Evolutionary conservation across 208 protist genomes (phyloP).

Genomic region (Leishmania tarentolae): DNA sequence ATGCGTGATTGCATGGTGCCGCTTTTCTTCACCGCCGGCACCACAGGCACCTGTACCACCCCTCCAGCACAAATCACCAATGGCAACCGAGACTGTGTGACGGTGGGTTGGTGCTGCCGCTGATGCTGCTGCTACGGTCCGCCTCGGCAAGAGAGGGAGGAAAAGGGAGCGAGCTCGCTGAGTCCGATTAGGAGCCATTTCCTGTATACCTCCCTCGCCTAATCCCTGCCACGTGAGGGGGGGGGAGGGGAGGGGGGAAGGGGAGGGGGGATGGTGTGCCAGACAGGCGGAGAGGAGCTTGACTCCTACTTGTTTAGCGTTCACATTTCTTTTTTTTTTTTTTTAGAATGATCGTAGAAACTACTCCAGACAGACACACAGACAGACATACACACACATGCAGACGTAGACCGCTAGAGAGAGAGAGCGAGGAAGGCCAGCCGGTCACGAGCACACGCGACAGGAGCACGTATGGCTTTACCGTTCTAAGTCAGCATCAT

Average conservation of each 20-base stretch:
- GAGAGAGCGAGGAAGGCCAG: not conserved
- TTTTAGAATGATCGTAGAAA: not conserved
- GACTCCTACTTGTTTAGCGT: not conserved
- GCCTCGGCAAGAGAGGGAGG: not conserved
- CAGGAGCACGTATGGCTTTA: not conserved
- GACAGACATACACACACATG: slow-evolving; percentile 3
- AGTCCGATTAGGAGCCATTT: not conserved
- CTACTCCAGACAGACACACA: not conserved
- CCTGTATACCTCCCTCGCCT: not conserved
- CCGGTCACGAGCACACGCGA: not conserved
- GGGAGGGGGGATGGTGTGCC: not conserved
- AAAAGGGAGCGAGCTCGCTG: not conserved
- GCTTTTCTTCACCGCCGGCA: not conserved
- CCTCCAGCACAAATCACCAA: not conserved
- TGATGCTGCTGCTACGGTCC: not conserved
- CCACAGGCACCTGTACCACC: not conserved
- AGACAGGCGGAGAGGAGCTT: not conserved
- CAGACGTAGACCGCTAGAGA: not conserved
- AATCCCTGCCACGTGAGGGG: not conserved
- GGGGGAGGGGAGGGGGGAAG: too few species aligned
- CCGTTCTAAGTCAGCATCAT: not conserved
- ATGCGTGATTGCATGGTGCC: not conserved
- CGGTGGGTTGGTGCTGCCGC: too few species aligned
- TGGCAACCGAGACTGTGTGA: not conserved
- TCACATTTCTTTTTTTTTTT: not conserved